These are phyloP conservation scores for Coix lacrymajobi DNA, from an alignment of 176 grass and related monocot genomes.

Conservation along the genomic window DNA sequence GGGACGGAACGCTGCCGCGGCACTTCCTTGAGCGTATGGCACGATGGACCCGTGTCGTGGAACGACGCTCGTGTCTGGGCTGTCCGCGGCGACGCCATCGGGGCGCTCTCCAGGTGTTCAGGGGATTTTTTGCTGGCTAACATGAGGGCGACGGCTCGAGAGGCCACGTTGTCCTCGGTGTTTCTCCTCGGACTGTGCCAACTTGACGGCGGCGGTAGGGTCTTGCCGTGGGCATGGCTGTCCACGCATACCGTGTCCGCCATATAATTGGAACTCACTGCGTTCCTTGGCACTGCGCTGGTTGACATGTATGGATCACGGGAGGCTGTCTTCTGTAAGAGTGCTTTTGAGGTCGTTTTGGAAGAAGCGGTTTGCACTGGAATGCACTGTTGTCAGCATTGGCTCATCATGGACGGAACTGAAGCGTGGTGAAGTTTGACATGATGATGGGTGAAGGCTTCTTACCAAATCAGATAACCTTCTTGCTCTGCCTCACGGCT, in stretches of 20 bases:
- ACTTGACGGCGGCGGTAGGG: conserved; percentile 28
- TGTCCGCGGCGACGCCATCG: conserved; percentile 36
- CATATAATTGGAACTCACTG: conserved; percentile 27
- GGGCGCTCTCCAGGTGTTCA: conserved; percentile 45
- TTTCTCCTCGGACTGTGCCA: conserved; percentile 64
- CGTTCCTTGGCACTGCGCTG: conserved; percentile 59
- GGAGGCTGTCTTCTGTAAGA: conserved; percentile 39
- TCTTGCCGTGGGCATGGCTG: conserved; percentile 21
- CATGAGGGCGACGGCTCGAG: conserved; percentile 11
- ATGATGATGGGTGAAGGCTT: conserved; percentile 42
- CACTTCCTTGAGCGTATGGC: conserved; percentile 42
- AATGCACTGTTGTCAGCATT: conserved; percentile 58
- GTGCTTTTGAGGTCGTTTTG: conserved; percentile 12
- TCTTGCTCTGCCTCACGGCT: conserved; percentile 44
- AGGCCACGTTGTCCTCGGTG: conserved; percentile 59
- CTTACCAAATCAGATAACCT: conserved; percentile 59
- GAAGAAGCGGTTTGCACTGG: conserved; percentile 60
- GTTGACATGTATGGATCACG: conserved; percentile 83
- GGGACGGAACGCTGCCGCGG: conserved; percentile 9
- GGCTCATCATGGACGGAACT: conserved; percentile 48
- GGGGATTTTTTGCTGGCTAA: conserved; percentile 23
- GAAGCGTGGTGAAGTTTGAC: conserved; percentile 47
- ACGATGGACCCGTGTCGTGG: conserved; percentile 54
- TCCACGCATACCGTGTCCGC: conserved; percentile 42
- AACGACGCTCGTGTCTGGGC: conserved; percentile 56